Conservation (phyloP, 306 rosid genomes). For the Vigna reflexopilosa region DNA sequence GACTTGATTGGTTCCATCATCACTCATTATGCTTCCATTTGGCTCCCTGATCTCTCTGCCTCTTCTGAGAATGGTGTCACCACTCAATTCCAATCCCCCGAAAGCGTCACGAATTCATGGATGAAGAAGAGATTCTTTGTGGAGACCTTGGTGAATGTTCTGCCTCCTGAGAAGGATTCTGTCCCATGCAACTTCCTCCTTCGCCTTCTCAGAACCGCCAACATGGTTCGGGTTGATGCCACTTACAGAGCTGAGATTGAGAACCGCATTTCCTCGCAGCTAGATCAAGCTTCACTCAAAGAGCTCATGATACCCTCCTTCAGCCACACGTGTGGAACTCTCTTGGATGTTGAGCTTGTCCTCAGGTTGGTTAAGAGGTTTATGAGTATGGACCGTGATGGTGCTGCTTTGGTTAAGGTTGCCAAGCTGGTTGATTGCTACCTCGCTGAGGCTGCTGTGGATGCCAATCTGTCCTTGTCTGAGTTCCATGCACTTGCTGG, state of each 20-base stretch:
- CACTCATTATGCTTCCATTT: conserved; percentile 88
- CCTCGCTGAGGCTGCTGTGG: conserved; percentile 83
- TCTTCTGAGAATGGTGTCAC: conserved; percentile 14
- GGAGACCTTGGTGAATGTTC: conserved; percentile 82
- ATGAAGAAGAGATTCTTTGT: conserved; percentile 86
- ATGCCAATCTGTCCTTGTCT: conserved; percentile 60
- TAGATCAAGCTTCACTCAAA: conserved; percentile 79
- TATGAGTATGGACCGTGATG: conserved; percentile 62
- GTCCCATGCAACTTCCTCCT: conserved; percentile 92
- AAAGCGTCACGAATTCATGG: conserved; percentile 77
- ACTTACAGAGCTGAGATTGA: conserved; percentile 70
- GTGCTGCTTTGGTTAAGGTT: conserved; percentile 76
- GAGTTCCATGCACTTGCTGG: conserved; percentile 72
- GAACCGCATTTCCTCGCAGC: conserved; percentile 76
- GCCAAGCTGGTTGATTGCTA: conserved; percentile 82
- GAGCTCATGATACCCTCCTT: conserved; percentile 94
- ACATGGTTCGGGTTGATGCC: conserved; percentile 78
- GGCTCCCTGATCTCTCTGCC: conserved; percentile 85
- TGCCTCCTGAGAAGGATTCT: conserved; percentile 85
- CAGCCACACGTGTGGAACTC: conserved; percentile 81
- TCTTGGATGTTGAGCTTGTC: conserved; percentile 78
- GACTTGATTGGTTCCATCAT: conserved; percentile 86
- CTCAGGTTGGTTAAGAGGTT: conserved; percentile 72
- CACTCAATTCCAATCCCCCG: conserved; percentile 48
- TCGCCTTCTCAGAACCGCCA: conserved; percentile 80